Base-by-base conservation (phyloP, 306 rosid genomes). In the Casuarina glauca region DNA sequence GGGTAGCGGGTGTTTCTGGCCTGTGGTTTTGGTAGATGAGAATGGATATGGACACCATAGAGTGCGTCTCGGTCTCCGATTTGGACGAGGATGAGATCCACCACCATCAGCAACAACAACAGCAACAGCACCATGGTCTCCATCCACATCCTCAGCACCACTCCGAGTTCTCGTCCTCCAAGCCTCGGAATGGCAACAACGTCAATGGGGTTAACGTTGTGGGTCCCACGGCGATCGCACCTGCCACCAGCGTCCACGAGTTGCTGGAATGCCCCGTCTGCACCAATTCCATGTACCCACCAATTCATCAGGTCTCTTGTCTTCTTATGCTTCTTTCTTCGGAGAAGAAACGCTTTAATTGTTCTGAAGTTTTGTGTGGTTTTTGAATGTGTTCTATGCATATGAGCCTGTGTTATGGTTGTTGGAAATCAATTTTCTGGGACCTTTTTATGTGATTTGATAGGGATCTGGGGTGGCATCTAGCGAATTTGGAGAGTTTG, bases 241-340 rank as follows among this genome's bases (percentile, higher is more conserved):
- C 91, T 3, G 89, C 91, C 75, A 85, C 91, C 81, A 88, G 91
- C 82, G 91, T 88, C 76, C 91, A 88, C 49, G 91, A 88, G 76
- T 72, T 88, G 83, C 89, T 88, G 3, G 89, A 88, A 71, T 88
- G 91, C 82, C 89, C 91, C 0, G 91, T 88, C 72, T 88, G 91
- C 26, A 88, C 91, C 70, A 88, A 88, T 74, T 88, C 91, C 52
- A 88, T 88, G 91, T 88, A 88, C 76, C 91, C 91, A 9, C 91
- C 91, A 51, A 88, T 88, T 8, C 91, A 88, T 61, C 91, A 88
- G 91, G 91, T 88, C 72, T 80, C 72, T 60, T 11, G 67, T 12
- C 46, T 67, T 12, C 4, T 6, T 41, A 2, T 41, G 6, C 51
- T 73, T 74, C 44, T 80, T 50, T 64, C 26, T 20, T 57, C 20